Percentiles rank a stretch among this genome's conserved stretches.
phyloP scores from a whole-genome alignment of 2,329 filamentous ascomycete species.

The Claviceps sp. region DNA sequence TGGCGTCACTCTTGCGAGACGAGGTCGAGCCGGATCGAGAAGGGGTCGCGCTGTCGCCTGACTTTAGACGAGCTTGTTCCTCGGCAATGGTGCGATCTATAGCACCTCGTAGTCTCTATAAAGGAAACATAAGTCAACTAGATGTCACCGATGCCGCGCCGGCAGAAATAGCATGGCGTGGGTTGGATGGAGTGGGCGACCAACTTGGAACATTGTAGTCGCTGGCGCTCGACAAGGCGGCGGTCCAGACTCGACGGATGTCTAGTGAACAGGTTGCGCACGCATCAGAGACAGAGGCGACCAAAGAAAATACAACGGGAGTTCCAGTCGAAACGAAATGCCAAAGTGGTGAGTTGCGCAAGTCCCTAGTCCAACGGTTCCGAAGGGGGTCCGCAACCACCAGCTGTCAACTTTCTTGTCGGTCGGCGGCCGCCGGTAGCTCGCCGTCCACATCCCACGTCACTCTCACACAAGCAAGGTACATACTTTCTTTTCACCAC shows the following conservation, averaged over 20 bases:
- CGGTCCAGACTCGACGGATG: not conserved
- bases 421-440: not conserved
- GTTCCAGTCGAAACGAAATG: no score
- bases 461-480: not conserved
- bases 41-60: constrained; percentile 30
- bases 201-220: constrained; percentile 20
- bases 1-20: constrained; percentile 27
- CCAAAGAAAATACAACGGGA: not conserved
- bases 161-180: not conserved
- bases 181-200: constrained; percentile 5
- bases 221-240: not conserved
- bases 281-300: not conserved
- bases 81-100: constrained; percentile 83
- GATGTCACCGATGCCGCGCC: not conserved
- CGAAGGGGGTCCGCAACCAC: not conserved
- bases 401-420: not conserved
- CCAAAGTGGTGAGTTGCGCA: no score
- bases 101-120: constrained; percentile 60
- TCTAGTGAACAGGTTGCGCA: constrained; percentile 1
- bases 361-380: not conserved
- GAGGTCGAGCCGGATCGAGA: constrained; percentile 24
- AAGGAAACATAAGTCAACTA: not conserved
- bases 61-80: constrained; percentile 70
- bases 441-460: not conserved
- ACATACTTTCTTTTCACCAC: not conserved